Evolutionary conservation across 169 alveolate species (phyloP), one percentile per base, ranked within the genome.

Genomic region (Plasmodium sp.): DNA sequence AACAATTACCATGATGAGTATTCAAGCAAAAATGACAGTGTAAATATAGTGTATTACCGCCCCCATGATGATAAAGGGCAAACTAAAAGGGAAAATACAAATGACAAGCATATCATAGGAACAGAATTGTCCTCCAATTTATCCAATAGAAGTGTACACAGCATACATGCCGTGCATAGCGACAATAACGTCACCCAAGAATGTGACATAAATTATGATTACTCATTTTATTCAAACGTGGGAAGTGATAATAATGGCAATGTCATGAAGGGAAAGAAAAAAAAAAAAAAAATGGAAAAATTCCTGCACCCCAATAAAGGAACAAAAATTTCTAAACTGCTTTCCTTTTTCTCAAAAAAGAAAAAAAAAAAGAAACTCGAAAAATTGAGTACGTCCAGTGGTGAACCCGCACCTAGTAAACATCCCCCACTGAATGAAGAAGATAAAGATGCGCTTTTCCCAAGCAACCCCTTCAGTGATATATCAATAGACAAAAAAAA

Each of bases 271-370:
- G 45, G 67, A 51, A 79, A 84, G 16, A 51, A 74, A 27, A 74
- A 79, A 31, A 77, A 77, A 34, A 71, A 79, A 75, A 86, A n/a
- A 72, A 16, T 7, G 36, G 2, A 43, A 9, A 18, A 3, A 10
- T 36, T 58, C 39, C 48, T 80, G 41, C 88, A 77, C 12, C 34
- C 39, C 5, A 58, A 67, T 80, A 88, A 62, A 74, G 51, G 39
- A 79, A 88, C 36, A 22, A 67, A 31, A 12, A 43, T 88, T 45
- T 79, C 62, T 18, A 86, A 77, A 33, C 6, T 86, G 71, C 48
- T 88, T 80, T 79, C 94, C 16, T 79, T 79, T 74, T 88, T 88
- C 45, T 56, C 90, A 27, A 88, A 74, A 67, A 88, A 88, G 33
- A 88, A 77, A 36, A 43, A 27, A 18, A 84, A 58, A 88, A 33